Conservation (phyloP, 352 stramenopile genomes). For the Globisporangium camurandrum region DNA sequence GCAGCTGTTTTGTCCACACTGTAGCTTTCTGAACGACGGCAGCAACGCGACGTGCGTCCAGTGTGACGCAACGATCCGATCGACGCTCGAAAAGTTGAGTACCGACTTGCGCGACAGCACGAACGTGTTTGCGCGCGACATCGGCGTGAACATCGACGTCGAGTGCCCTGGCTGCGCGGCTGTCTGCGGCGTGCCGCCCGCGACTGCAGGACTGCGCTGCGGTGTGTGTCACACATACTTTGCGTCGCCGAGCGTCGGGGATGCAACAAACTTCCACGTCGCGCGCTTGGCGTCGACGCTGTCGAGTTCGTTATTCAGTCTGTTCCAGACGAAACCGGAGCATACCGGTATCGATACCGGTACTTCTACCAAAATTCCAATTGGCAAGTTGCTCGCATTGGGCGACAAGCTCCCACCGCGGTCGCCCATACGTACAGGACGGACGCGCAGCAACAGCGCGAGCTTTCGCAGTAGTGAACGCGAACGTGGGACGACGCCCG, state of each 20-base stretch:
- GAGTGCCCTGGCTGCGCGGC: constrained; percentile 71
- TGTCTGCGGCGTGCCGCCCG: constrained; percentile 66
- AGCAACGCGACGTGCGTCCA: constrained; percentile 58
- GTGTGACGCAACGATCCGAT: constrained; percentile 71
- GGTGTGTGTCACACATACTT: constrained; percentile 80
- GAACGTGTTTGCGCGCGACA: constrained; percentile 71
- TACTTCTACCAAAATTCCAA: constrained; percentile 32
- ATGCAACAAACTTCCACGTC: constrained; percentile 83
- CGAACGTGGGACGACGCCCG: neutral
- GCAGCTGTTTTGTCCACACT: constrained; percentile 73
- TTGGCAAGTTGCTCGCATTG: constrained; percentile 56
- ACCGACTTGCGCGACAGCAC: constrained; percentile 69
- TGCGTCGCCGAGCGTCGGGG: constrained; percentile 63
- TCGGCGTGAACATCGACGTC: constrained; percentile 81
- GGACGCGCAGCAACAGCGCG: constrained; percentile 22
- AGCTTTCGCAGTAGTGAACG: constrained; percentile 15
- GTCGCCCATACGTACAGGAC: constrained; percentile 17
- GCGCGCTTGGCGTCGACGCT: constrained; percentile 67
- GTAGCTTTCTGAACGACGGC: constrained; percentile 69
- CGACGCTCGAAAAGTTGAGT: constrained; percentile 64
- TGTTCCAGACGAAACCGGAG: constrained; percentile 32
- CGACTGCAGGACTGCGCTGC: constrained; percentile 71
- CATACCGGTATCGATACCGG: constrained; percentile 16
- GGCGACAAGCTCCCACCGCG: constrained; percentile 39
- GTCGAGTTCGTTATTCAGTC: constrained; percentile 64